A percentile compares a stretch with the other conserved stretches of the same genome.
phyloP scores from a whole-genome alignment of 2,329 filamentous ascomycete genomes.

The Sarocladiaceae sp. region DNA sequence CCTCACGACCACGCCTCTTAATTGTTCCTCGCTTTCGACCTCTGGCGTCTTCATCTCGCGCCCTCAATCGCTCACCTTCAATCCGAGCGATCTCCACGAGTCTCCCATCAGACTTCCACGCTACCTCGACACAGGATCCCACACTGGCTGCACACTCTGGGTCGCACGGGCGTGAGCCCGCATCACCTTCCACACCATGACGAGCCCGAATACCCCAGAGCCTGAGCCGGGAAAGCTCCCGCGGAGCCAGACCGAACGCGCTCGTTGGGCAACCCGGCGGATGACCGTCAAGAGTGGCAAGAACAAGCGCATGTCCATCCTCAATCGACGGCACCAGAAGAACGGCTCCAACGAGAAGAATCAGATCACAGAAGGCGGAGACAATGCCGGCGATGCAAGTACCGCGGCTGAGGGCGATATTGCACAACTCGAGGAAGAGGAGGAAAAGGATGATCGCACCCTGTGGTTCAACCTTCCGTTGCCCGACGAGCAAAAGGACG shows the following conservation, averaged over 20 bases:
- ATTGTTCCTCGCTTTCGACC: not conserved
- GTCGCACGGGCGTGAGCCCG: slow-evolving; percentile 8
- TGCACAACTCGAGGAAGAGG: slow-evolving; percentile 31
- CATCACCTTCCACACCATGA: slow-evolving; percentile 11
- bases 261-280: slow-evolving; percentile 95
- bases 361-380: slow-evolving; percentile 27
- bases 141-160: not conserved
- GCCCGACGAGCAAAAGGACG: slow-evolving; percentile 70
- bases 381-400: slow-evolving; percentile 21
- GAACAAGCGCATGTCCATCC: slow-evolving; percentile 77
- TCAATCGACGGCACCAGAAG: slow-evolving; percentile 69
- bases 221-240: slow-evolving; percentile 8
- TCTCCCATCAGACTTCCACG: not conserved
- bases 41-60: not conserved
- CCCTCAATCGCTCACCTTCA: not conserved
- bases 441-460: slow-evolving; percentile 44
- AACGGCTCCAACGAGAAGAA: slow-evolving; percentile 63
- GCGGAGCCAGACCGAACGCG: slow-evolving; percentile 57
- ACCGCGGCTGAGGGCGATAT: slow-evolving; percentile 22
- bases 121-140: not conserved
- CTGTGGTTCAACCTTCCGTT: slow-evolving; percentile 86
- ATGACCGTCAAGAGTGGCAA: slow-evolving; percentile 69
- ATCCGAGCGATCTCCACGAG: not conserved
- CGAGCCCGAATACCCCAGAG: slow-evolving; percentile 13
- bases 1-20: not conserved